These are phyloP conservation scores for Cercospora nicotianae DNA, from an alignment of 2,329 filamentous ascomycete species.

Conservation along the genomic window DNA sequence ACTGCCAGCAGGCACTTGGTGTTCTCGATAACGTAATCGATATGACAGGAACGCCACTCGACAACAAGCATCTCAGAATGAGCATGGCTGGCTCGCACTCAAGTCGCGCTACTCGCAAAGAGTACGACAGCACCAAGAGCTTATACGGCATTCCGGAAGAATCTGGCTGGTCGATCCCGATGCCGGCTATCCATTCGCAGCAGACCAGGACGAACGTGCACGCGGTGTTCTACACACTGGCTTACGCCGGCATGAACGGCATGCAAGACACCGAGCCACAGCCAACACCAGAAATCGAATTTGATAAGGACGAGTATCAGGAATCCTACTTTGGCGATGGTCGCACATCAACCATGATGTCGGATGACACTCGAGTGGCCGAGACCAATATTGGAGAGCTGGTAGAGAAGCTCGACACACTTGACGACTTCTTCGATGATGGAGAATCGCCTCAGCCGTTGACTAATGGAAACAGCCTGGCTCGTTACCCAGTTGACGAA, in stretches of 20 bases:
- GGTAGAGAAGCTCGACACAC: constrained; percentile 59
- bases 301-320: constrained; percentile 84
- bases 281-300: constrained; percentile 83
- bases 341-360: constrained; percentile 88
- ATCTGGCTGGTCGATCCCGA: constrained; percentile 92
- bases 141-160: constrained; percentile 95
- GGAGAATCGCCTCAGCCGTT: constrained; percentile 23
- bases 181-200: constrained; percentile 85
- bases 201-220: constrained; percentile 89
- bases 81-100: constrained; percentile 93
- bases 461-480: constrained; percentile 17
- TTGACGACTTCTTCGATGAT: constrained; percentile 58
- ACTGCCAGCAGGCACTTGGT: constrained; percentile 86
- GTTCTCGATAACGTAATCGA: constrained; percentile 95
- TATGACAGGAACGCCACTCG: constrained; percentile 82
- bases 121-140: constrained; percentile 91
- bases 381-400: constrained; percentile 79
- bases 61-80: constrained; percentile 93
- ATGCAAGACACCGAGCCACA: constrained; percentile 54
- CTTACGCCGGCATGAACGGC: constrained; percentile 41
- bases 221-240: constrained; percentile 81
- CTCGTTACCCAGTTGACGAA: constrained; percentile 43
- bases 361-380: constrained; percentile 68
- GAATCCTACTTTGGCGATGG: constrained; percentile 68
- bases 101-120: constrained; percentile 76